phyloP scores from a whole-genome alignment of 2,329 filamentous ascomycete species.

The Plectosphaerella cucumerina region DNA sequence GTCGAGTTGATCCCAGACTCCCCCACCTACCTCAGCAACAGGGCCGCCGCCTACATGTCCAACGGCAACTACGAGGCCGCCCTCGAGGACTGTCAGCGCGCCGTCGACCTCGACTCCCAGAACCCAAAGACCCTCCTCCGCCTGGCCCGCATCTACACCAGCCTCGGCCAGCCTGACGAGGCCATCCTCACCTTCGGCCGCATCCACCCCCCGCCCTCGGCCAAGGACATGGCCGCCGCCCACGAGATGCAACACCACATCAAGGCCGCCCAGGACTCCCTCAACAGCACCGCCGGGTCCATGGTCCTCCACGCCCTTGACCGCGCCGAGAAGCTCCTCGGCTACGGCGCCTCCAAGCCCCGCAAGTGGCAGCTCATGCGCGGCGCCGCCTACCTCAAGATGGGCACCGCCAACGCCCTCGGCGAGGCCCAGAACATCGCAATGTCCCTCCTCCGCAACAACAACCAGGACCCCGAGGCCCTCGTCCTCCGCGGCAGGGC shows the following conservation, averaged over 20 bases:
- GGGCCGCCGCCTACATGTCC: slow-evolving; percentile 90
- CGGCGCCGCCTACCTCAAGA: slow-evolving; percentile 87
- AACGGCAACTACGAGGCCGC: slow-evolving; percentile 75
- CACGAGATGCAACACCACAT: slow-evolving; percentile 82
- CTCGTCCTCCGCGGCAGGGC: slow-evolving; percentile 83
- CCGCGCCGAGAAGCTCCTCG: slow-evolving; percentile 79
- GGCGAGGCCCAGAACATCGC: slow-evolving; percentile 91
- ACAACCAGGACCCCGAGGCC: slow-evolving; percentile 90
- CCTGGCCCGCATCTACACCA: slow-evolving; percentile 85
- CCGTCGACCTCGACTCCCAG: slow-evolving; percentile 76
- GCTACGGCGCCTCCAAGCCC: slow-evolving; percentile 70
- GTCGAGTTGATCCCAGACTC: slow-evolving; percentile 83
- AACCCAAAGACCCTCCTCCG: slow-evolving; percentile 87
- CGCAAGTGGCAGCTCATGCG: slow-evolving; percentile 93
- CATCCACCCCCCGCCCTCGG: slow-evolving; percentile 75
- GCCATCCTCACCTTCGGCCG: slow-evolving; percentile 77
- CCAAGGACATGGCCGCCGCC: slow-evolving; percentile 81
- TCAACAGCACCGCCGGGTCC: slow-evolving; percentile 72
- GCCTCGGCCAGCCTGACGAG: slow-evolving; percentile 79
- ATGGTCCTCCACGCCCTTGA: slow-evolving; percentile 92
- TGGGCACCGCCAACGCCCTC: slow-evolving; percentile 83
- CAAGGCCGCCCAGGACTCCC: slow-evolving; percentile 70
- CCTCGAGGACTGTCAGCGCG: slow-evolving; percentile 79
- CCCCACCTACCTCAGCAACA: slow-evolving; percentile 88
- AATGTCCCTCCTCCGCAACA: slow-evolving; percentile 79